Conservation (phyloP, 352 stramenopile species). For the Globisporangium cystogenes region DNA sequence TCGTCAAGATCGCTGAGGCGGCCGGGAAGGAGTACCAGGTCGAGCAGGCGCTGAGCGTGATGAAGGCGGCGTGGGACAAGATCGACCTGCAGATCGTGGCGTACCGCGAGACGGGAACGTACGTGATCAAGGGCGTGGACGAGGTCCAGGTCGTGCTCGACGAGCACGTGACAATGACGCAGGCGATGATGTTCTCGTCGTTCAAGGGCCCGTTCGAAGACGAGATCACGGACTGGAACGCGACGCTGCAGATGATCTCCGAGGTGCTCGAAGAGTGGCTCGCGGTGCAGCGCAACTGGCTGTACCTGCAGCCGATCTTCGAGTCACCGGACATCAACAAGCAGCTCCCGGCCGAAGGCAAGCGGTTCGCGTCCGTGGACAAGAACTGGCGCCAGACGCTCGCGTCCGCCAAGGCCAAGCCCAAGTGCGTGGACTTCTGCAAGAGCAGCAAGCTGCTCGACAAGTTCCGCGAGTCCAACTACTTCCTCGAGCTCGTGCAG, state of each 20-base stretch:
- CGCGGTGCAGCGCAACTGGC: constrained; percentile 92
- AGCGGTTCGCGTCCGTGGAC: constrained; percentile 93
- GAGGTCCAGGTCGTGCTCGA: constrained; percentile 93
- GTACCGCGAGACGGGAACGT: constrained; percentile 93
- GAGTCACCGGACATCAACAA: constrained; percentile 96
- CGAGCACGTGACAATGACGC: constrained; percentile 95
- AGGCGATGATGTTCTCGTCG: constrained; percentile 94
- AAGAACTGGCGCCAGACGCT: constrained; percentile 95
- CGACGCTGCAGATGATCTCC: constrained; percentile 86
- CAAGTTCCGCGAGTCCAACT: constrained; percentile 92
- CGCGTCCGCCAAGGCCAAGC: constrained; percentile 79
- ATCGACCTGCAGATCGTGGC: constrained; percentile 88
- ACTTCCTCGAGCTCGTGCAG: constrained; percentile 91
- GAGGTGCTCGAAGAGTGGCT: constrained; percentile 95
- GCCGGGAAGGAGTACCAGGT: constrained; percentile 95
- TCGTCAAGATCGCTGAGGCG: constrained; percentile 90
- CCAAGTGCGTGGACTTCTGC: constrained; percentile 91
- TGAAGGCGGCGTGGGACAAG: constrained; percentile 89
- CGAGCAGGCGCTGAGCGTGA: constrained; percentile 89
- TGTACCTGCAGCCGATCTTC: constrained; percentile 96
- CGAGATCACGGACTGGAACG: constrained; percentile 91
- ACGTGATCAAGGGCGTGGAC: constrained; percentile 93
- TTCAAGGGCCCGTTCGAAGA: constrained; percentile 96
- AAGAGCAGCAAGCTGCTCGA: constrained; percentile 90
- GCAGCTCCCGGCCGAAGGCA: constrained; percentile 91